Evolutionary conservation across 192 early-diverging fungal species (phyloP), one percentile per base, ranked within the genome.

Genomic region (Coemansia sp.): DNA sequence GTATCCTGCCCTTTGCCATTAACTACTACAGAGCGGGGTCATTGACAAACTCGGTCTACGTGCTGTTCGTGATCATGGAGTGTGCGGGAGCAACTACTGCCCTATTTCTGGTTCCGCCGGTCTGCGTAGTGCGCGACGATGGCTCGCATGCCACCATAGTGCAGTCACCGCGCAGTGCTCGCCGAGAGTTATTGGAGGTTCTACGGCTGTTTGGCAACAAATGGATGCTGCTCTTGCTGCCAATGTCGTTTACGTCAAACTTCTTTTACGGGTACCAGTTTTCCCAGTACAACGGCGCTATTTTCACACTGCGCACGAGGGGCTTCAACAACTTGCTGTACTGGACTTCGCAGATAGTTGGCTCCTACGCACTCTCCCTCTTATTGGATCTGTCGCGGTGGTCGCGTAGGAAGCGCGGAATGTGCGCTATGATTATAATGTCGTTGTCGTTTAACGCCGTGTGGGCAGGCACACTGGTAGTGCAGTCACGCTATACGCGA

Each of bases 211-310:
- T 91, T 71, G 66, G 68, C 18, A 85, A 93, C 68, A 85, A 82
- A 68, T 84, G 83, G 61, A 91, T 93, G 87, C 52, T 93, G 21
- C 59, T 87, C 47, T 78, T 93, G 61, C 72, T 87, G 38, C 92
- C 92, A 35, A 84, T 90, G 79, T 93, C 89, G 58, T 70, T 87
- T 61, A 85, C 85, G 18, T 90, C 88, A 28, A 93, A 93, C 68
- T 92, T 90, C 77, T 92, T 89, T 76, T 93, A 92, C 66, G 85
- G 86, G 6, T 92, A 92, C 75, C 89, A 91, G 70, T 89, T 91
- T 68, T 71, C 70, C 2, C 61, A 59, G 34, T 82, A 77, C 63
- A 83, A 86, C 21, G 86, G 74, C 35, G 86, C 87, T 28, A 85
- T 87, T 56, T 92, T 91, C 68, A 88, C 85, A 5, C 65, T 88